Evolutionary conservation across 495 filamentous ascomycete genomes (phyloP), one percentile per base, ranked within the genome.

Genomic region (Hypoxylon fragiforme): DNA sequence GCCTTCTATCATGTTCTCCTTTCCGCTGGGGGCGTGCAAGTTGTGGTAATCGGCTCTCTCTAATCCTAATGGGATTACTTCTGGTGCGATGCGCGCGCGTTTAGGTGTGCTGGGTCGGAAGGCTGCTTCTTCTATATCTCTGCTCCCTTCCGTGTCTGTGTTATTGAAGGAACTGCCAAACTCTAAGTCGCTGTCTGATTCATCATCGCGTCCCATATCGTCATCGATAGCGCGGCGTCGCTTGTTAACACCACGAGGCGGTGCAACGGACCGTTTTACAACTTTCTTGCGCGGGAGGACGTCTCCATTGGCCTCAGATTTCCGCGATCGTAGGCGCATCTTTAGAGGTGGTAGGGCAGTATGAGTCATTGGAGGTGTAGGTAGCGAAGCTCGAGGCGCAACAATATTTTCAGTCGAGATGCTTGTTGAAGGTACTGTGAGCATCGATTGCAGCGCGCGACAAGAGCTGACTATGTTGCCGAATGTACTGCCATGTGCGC

Each of bases 391-490:
- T 45, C 49, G 55, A 47, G 64, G 73, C 56, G 83, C 74, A 50
- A 78, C 79, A 50, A 78, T 77, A 31, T 82, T 76, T 18, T 78
- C 75, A 3, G 70, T 67, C 26, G 73, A 73, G 1, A 77, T 70
- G 65, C 69, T 62, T 66, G 70, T 70, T 62, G 65, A 51, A 19
- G 72, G 31, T 20, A 60, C 54, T 41, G 65, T 57, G 18, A 91
- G 76, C 50, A 89, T 82, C 0, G 83, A 82, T 59, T 91, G 87
- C 0, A 91, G 78, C 2, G 84, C 81, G 67, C 85, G 86, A 68
- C 86, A 90, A 46, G 85, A 85, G 34, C 77, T 80, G 59, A 85
- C 77, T 45, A 89, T 79, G 68, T 84, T 81, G 56, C 80, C 77
- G 41, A 80, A 63, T 22, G 80, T 74, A 36, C 65, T 73, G 48